Conservation (phyloP, 257 asterid species). For the Petunia axillaris region DNA sequence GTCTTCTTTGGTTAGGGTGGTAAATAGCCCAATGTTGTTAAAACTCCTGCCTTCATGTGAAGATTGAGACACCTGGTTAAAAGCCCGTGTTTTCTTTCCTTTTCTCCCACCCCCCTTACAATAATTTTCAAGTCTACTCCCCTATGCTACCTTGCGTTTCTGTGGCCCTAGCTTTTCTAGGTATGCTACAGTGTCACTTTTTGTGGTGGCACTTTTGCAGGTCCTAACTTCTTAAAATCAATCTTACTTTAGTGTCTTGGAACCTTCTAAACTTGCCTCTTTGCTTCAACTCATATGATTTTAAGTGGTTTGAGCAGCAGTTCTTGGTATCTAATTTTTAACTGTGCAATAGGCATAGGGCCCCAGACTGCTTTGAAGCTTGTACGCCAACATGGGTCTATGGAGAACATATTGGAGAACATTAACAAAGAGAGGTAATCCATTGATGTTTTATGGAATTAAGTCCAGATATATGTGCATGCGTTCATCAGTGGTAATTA, state of each 20-base stretch:
- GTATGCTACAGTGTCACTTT: neutral
- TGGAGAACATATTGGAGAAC: slow-evolving; percentile 85
- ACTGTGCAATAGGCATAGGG: slow-evolving; percentile 72
- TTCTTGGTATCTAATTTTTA: slow-evolving; percentile 3
- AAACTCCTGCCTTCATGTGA: neutral
- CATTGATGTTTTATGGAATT: slow-evolving; percentile 25
- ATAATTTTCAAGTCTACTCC: neutral
- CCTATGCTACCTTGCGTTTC: neutral
- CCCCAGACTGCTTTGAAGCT: slow-evolving; percentile 95
- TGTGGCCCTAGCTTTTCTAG: neutral
- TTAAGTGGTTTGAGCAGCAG: neutral
- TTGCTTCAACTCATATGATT: neutral
- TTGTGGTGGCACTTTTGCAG: neutral
- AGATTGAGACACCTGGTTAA: neutral
- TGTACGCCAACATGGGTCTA: slow-evolving; percentile 90
- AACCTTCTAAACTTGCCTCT: neutral
- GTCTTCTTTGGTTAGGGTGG: neutral
- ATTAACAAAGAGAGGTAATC: slow-evolving; percentile 89
- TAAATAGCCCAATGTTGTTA: neutral
- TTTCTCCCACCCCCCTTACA: neutral
- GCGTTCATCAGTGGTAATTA: neutral
- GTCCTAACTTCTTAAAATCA: neutral
- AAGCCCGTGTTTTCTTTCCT: neutral
- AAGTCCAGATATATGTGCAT: neutral
- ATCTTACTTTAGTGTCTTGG: slow-evolving; percentile 7